These are phyloP conservation scores for Fraxinus latifolia DNA, from an alignment of 305 asterid species.

Conservation along the genomic window DNA sequence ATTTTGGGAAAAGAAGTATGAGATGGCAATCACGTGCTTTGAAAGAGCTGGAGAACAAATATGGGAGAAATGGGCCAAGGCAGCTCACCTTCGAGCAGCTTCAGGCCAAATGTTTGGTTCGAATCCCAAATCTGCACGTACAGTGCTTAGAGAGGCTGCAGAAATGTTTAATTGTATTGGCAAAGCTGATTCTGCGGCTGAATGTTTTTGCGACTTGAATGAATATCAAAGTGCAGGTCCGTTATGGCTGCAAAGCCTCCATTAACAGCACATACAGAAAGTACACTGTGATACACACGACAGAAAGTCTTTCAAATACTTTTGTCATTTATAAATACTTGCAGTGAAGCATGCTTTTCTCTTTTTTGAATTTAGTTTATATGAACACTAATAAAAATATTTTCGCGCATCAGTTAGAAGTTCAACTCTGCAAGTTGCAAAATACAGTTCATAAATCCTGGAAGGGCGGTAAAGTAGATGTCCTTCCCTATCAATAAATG, in stretches of 20 bases:
- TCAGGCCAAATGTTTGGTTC: conserved; percentile 41
- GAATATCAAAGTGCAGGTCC: conserved; percentile 63
- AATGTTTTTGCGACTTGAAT: conserved; percentile 59
- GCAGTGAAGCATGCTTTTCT: not conserved
- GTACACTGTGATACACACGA: not conserved
- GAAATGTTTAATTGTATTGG: conserved; percentile 60
- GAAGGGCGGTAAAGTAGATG: not conserved
- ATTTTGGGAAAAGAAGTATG: conserved; percentile 59
- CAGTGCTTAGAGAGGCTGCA: conserved; percentile 59
- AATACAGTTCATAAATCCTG: not conserved
- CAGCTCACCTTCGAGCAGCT: conserved; percentile 53
- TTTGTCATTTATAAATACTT: not conserved
- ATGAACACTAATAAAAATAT: not conserved
- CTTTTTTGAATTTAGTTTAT: not conserved
- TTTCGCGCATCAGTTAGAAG: not conserved
- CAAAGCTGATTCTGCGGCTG: conserved; percentile 53
- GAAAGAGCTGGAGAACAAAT: conserved; percentile 57
- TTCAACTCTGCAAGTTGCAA: not conserved
- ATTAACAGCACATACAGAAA: not conserved
- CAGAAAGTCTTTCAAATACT: not conserved
- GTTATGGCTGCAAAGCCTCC: not conserved
- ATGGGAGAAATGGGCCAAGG: conserved; percentile 63
- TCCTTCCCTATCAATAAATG: not conserved
- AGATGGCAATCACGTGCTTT: conserved; percentile 67
- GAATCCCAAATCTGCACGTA: conserved; percentile 36